Conservation (phyloP, 78 protist genomes). For the slime mould (Dictyostelium discoideum) region DNA sequence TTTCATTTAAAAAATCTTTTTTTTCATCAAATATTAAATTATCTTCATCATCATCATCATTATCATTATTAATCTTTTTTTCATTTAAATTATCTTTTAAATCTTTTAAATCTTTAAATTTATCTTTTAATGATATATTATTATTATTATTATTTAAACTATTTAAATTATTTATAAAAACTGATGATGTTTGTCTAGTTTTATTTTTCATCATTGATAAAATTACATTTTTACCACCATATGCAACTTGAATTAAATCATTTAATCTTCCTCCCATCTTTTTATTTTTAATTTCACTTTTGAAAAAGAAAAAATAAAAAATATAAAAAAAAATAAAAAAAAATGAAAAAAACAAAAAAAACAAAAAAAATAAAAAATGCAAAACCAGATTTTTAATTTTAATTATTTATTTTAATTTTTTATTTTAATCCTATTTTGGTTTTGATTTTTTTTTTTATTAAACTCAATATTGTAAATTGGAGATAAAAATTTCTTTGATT, state of each 20-base stretch:
- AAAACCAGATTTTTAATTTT: too few relatives aligned
- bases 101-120: neutral
- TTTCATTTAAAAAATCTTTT: conserved; percentile 6
- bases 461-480: too few relatives aligned
- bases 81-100: neutral
- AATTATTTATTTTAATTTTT: too few relatives aligned
- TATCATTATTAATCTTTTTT: neutral
- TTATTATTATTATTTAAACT: neutral
- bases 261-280: neutral
- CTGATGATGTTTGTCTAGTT: conserved; percentile 2
- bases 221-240: conserved; percentile 56
- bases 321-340: neutral
- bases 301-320: neutral
- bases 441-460: too few relatives aligned
- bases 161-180: neutral
- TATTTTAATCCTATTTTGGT: too few relatives aligned
- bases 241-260: conserved; percentile 39
- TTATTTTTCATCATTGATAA: conserved; percentile 29
- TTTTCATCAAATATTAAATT: neutral
- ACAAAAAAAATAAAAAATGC: too few relatives aligned
- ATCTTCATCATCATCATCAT: neutral
- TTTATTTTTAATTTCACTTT: neutral
- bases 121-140: neutral
- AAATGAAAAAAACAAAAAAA: neutral
- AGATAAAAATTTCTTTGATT: too few relatives aligned